A percentile compares a stretch with the other conserved stretches of the same genome.
phyloP scores from a whole-genome alignment of 164 flowering plant species.

The Annona squamosa region DNA sequence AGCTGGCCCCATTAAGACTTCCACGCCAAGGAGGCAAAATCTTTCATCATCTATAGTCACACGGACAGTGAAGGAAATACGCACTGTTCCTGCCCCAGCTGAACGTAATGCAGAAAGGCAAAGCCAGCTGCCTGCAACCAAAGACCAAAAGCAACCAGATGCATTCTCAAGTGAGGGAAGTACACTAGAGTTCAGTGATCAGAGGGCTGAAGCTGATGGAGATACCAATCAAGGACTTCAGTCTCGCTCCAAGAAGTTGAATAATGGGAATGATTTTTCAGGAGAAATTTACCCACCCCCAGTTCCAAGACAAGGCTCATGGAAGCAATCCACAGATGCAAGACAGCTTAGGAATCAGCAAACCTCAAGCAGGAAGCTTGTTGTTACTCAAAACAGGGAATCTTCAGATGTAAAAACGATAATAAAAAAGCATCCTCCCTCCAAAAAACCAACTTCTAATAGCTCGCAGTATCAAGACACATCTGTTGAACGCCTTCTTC shows the following conservation, averaged over 20 bases:
- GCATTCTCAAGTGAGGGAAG: slow-evolving; percentile 38
- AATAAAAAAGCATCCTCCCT: slow-evolving; percentile 49
- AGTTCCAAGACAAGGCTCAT: slow-evolving; percentile 54
- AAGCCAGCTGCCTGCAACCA: slow-evolving; percentile 29
- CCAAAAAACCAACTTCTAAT: slow-evolving; percentile 43
- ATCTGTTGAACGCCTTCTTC: slow-evolving; percentile 87
- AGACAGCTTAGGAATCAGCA: slow-evolving; percentile 44
- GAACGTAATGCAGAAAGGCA: slow-evolving; percentile 61
- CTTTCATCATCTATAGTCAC: slow-evolving; percentile 42
- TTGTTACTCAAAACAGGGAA: slow-evolving; percentile 32
- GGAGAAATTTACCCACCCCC: slow-evolving; percentile 38
- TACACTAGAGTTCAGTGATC: slow-evolving; percentile 44
- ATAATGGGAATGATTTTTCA: slow-evolving; percentile 38
- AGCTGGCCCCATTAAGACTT: slow-evolving; percentile 65
- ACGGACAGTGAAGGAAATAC: slow-evolving; percentile 61
- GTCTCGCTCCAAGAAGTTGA: slow-evolving; percentile 45
- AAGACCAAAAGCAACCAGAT: slow-evolving; percentile 60
- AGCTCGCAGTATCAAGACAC: slow-evolving; percentile 60
- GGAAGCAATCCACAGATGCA: slow-evolving; percentile 62
- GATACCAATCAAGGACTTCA: slow-evolving; percentile 44
- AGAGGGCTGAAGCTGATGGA: slow-evolving; percentile 58
- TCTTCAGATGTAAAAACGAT: slow-evolving; percentile 43
- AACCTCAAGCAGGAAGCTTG: slow-evolving; percentile 35
- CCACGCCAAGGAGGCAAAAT: slow-evolving; percentile 71
- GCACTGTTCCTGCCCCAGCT: slow-evolving; percentile 31